These are phyloP conservation scores for Starmerella davenportii DNA, from an alignment of 805 yeast species.

Conservation along the genomic window DNA sequence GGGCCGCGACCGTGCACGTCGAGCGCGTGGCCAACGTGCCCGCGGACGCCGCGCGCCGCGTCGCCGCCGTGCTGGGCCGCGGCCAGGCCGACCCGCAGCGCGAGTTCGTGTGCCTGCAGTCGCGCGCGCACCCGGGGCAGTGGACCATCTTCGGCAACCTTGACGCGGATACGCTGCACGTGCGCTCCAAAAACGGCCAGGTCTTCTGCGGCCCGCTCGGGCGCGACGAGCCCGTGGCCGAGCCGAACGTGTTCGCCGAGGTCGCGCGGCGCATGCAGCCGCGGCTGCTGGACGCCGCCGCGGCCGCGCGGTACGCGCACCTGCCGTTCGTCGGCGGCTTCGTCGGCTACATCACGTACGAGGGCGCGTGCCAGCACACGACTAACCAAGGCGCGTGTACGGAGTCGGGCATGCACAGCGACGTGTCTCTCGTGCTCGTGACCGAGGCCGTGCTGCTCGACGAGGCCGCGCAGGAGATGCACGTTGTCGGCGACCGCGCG, in stretches of 20 bases:
- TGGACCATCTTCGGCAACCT: constrained; percentile 70
- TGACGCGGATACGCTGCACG: constrained; percentile 7
- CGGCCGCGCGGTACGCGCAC: constrained; percentile 12
- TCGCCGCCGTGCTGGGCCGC: too few species aligned
- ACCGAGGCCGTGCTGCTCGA: constrained; percentile 11
- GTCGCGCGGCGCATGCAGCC: constrained; percentile 13
- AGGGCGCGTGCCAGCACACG: constrained; percentile 33
- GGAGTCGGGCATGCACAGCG: constrained; percentile 14
- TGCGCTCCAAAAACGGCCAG: constrained; percentile 10
- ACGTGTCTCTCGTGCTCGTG: constrained; percentile 15
- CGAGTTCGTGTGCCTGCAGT: constrained; percentile 41
- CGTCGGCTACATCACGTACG: constrained; percentile 73
- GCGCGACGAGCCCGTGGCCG: not conserved
- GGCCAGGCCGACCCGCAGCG: not conserved
- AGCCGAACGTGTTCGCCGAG: not conserved
- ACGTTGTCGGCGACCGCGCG: constrained; percentile 7
- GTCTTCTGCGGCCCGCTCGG: constrained; percentile 11
- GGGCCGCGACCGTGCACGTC: too few species aligned
- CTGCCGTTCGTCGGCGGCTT: constrained; percentile 86
- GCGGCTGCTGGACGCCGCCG: constrained; percentile 17
- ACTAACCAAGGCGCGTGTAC: constrained; percentile 1
- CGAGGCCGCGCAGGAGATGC: constrained; percentile 1
- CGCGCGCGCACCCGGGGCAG: constrained; percentile 69
- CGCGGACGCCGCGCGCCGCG: too few species aligned
- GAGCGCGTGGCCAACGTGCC: too few species aligned